Conservation (phyloP, 225 moss, liverwort and hornwort species). For the Sphagnum contortum region DNA sequence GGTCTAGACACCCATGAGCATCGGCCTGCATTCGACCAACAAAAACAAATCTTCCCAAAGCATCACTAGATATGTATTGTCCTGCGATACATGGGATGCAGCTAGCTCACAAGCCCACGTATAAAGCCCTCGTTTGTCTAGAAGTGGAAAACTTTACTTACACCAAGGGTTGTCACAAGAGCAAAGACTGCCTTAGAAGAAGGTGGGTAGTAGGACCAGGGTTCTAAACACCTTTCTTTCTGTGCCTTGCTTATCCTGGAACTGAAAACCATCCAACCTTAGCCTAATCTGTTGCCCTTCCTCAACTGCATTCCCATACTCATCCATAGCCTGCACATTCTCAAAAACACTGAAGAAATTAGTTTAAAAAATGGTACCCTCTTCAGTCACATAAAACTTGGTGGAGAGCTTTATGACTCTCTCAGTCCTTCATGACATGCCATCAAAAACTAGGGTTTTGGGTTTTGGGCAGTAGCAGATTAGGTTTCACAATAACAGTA, state of each 20-base stretch:
- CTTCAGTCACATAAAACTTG: no score
- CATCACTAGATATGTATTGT: neutral
- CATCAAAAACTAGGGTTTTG: neutral
- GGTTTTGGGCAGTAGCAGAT: neutral
- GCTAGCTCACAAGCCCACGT: no score
- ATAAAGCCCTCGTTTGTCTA: no score
- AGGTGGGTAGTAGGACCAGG: neutral
- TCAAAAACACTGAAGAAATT: no score
- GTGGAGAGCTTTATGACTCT: no score
- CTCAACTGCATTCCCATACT: constrained; percentile 20
- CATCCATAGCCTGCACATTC: constrained; percentile 22
- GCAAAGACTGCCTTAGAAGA: neutral
- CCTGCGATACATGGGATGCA: neutral
- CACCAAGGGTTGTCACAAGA: neutral
- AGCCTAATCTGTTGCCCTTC: constrained; percentile 20
- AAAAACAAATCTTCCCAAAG: neutral
- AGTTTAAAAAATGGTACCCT: no score
- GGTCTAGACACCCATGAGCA: constrained; percentile 31
- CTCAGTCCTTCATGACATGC: neutral
- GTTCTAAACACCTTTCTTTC: neutral
- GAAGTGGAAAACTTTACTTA: neutral
- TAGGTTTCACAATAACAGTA: neutral
- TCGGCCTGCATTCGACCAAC: constrained; percentile 18
- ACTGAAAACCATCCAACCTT: constrained; percentile 15
- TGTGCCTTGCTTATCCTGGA: constrained; percentile 12